Percentiles rank a stretch among this genome's conserved stretches.
Evolutionary conservation across 441 rosid species (phyloP).

Genomic region (Pelargonium australe): DNA sequence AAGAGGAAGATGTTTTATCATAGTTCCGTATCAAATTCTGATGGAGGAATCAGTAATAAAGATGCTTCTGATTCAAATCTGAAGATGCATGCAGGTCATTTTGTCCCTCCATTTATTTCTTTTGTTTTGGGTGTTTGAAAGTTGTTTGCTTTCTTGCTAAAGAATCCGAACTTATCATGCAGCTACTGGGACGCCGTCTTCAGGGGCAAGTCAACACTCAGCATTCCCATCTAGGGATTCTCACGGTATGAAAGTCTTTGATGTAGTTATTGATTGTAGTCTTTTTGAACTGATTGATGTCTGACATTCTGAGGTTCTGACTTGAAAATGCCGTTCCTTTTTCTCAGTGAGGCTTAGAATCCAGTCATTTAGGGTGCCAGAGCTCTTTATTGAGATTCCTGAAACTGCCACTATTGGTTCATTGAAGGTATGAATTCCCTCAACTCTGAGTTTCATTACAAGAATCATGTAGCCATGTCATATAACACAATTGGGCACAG

Average conservation of each 20-base stretch:
- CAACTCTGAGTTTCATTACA: neutral
- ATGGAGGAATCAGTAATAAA: conserved; percentile 40
- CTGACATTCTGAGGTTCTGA: conserved; percentile 25
- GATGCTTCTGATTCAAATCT: conserved; percentile 32
- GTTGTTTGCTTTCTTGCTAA: conserved; percentile 19
- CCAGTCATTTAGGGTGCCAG: conserved; percentile 92
- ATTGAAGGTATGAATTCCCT: conserved; percentile 52
- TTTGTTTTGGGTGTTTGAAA: conserved; percentile 2
- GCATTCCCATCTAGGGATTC: conserved; percentile 62
- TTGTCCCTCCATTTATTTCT: conserved; percentile 11
- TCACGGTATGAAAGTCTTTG: conserved; percentile 57
- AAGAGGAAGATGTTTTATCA: conserved; percentile 56
- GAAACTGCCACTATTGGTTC: conserved; percentile 90
- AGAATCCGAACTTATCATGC: conserved; percentile 22
- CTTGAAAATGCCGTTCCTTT: conserved; percentile 30
- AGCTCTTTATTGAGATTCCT: conserved; percentile 81
- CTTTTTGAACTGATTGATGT: conserved; percentile 22
- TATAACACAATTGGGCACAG: neutral
- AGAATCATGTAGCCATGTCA: conserved; percentile 9
- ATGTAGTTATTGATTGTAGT: conserved; percentile 26
- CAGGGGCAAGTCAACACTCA: conserved; percentile 39
- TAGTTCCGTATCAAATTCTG: conserved; percentile 44
- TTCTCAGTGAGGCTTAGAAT: conserved; percentile 82
- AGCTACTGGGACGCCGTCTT: conserved; percentile 43
- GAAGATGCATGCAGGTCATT: conserved; percentile 37